phyloP scores from a whole-genome alignment of 1,284 basidiomycete genomes.

The Cystobasidiaceae sp. region DNA sequence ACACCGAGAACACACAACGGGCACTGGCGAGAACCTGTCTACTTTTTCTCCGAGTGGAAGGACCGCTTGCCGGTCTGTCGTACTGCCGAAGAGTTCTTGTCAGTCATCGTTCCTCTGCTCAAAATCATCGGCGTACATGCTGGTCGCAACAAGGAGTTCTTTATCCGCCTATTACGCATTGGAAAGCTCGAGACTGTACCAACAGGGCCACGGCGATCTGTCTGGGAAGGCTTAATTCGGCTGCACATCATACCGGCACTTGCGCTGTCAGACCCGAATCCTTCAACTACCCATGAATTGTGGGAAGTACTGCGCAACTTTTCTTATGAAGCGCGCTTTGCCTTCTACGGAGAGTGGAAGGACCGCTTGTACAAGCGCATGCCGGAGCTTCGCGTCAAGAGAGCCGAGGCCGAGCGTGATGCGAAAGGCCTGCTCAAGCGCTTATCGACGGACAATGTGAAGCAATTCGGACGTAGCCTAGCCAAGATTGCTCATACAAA shows the following conservation, averaged over 20 bases:
- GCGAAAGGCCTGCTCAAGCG: constrained; percentile 71
- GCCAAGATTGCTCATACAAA: constrained; percentile 92
- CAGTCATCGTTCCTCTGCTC: constrained; percentile 39
- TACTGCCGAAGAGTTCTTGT: constrained; percentile 59
- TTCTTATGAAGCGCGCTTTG: constrained; percentile 74
- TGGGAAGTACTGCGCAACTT: constrained; percentile 78
- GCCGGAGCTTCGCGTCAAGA: constrained; percentile 47
- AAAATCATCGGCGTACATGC: constrained; percentile 68
- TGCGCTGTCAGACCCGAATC: constrained; percentile 75
- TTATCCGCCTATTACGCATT: constrained; percentile 56
- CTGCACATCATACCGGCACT: constrained; percentile 79
- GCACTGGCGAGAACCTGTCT: constrained; percentile 59
- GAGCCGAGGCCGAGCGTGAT: constrained; percentile 54
- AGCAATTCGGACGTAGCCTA: constrained; percentile 75
- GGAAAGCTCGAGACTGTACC: constrained; percentile 8
- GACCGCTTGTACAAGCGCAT: constrained; percentile 54
- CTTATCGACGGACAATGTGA: constrained; percentile 67
- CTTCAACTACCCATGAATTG: constrained; percentile 76
- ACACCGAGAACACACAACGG: background rate
- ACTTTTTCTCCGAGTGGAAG: constrained; percentile 82
- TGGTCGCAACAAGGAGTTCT: constrained; percentile 61
- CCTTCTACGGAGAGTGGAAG: constrained; percentile 94
- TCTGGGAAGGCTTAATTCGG: constrained; percentile 76
- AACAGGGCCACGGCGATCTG: background rate
- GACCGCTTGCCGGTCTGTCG: constrained; percentile 64